Base-by-base conservation (phyloP, 106 monocot species). In the Platanthera zijinensis region DNA sequence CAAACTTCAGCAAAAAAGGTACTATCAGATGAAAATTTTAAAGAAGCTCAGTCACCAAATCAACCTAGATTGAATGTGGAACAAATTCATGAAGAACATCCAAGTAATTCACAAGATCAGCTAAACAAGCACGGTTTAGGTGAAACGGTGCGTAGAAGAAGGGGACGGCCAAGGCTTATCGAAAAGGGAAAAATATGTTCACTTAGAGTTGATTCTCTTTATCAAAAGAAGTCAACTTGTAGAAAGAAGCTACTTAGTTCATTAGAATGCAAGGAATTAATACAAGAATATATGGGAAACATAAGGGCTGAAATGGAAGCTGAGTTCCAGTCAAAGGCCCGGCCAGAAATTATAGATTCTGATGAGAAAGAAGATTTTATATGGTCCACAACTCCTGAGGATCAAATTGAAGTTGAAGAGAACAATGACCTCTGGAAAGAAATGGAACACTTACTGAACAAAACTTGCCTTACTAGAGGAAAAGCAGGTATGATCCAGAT, bases 381-480 rank as follows among this genome's bases (percentile, higher is more conserved):
- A 5, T 89, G 89, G 92, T 57, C 76, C 51, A 30, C 87, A 56
- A 25, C 71, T 70, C 22, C 47, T 39, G 77, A 80, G 71, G 50
- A 47, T 39, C 71, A 81, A 78, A 10, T 21, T 53, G 79, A 85
- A 75, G 57, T 66, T 57, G 75, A 80, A 56, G 85, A 90, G 52
- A 66, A 87, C 75, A 85, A 85, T 76, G 85, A 87, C 10, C 74
- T 93, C 49, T 93, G 89, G 89, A 84, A 86, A 72, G 87, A 93
- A 77, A 89, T 87, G 92, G 89, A 93, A 17, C 77, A 85, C 67
- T 80, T 82, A 46, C 74, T 93, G n/a, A 48, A 73, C 63, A 17
- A 85, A 80, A 48, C 69, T 87, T 78, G 50, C 84, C 46, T 71
- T 87, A 78, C 78, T 80, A 74, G 87, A 87, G 18, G n/a, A 59